Percentiles rank a stretch among this genome's conserved stretches.
These are phyloP conservation scores for Teunomyces barrocoloradensis DNA, from an alignment of 805 yeast genomes.

Conservation along the genomic window DNA sequence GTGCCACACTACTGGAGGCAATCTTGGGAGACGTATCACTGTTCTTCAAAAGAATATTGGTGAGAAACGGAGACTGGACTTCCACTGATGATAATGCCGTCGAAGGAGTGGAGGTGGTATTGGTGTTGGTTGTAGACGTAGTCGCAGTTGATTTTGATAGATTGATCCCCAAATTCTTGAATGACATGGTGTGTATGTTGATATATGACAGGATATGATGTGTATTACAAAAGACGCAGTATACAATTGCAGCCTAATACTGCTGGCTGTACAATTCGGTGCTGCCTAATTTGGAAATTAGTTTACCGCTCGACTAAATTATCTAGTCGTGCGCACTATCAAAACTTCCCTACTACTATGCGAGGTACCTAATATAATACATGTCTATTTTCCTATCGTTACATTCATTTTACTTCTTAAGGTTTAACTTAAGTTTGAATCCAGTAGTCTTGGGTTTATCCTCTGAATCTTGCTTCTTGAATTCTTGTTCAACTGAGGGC, in stretches of 20 bases:
- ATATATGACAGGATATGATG: neutral
- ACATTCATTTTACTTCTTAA: constrained; percentile 10
- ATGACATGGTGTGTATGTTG: constrained; percentile 17
- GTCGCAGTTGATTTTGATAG: constrained; percentile 40
- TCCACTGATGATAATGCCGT: constrained; percentile 8
- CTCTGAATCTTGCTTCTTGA: constrained; percentile 9
- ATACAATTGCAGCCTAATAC: neutral
- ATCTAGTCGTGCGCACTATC: constrained; percentile 1
- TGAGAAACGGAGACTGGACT: constrained; percentile 17
- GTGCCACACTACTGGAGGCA: constrained; percentile 16
- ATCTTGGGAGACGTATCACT: neutral
- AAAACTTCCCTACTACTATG: neutral
- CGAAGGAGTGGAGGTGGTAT: constrained; percentile 20
- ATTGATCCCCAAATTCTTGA: constrained; percentile 31
- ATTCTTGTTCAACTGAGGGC: constrained; percentile 4
- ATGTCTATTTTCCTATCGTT: constrained; percentile 7
- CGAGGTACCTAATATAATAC: constrained; percentile 1
- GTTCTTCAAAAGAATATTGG: constrained; percentile 13
- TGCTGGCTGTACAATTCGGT: neutral
- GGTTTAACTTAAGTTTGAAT: constrained; percentile 13
- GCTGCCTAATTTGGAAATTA: neutral
- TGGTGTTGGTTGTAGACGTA: constrained; percentile 39
- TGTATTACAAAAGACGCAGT: neutral
- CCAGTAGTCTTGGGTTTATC: constrained; percentile 10
- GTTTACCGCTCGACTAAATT: neutral